phyloP scores from a whole-genome alignment of 768 basidiomycete species.

The Suillus occidentalis region DNA sequence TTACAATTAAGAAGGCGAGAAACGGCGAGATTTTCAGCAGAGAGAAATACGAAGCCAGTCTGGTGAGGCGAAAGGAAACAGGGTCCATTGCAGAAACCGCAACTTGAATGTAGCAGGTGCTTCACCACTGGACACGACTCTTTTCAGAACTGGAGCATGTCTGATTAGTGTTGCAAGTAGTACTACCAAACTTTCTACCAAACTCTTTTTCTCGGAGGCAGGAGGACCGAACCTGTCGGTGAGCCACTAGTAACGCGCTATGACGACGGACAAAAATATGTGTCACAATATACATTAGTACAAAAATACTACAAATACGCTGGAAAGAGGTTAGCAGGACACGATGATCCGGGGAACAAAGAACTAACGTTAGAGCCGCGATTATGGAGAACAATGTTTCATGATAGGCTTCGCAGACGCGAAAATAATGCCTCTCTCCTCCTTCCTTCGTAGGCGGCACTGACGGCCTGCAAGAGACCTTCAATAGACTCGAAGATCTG shows the following conservation, averaged over 20 bases:
- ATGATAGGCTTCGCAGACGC: constrained; percentile 45
- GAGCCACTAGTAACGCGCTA: neutral
- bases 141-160: neutral
- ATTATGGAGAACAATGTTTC: neutral
- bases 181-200: neutral
- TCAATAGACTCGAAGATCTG: constrained; percentile 59
- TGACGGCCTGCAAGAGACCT: constrained; percentile 51
- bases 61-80: constrained; percentile 41
- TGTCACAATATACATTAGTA: neutral
- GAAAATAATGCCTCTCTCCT: constrained; percentile 47
- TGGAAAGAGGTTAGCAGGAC: neutral
- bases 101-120: neutral
- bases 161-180: neutral
- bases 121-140: neutral
- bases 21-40: constrained; percentile 51
- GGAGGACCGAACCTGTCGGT: neutral
- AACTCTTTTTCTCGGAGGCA: neutral
- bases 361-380: neutral
- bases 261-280: constrained; percentile 2
- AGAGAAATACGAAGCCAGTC: constrained; percentile 51
- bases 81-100: constrained; percentile 33
- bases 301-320: constrained; percentile 6
- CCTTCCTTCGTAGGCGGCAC: constrained; percentile 51
- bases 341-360: neutral
- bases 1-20: constrained; percentile 52